Evolutionary conservation across 345 rosid genomes (phyloP).

Genomic region (Ailanthus altissimus): DNA sequence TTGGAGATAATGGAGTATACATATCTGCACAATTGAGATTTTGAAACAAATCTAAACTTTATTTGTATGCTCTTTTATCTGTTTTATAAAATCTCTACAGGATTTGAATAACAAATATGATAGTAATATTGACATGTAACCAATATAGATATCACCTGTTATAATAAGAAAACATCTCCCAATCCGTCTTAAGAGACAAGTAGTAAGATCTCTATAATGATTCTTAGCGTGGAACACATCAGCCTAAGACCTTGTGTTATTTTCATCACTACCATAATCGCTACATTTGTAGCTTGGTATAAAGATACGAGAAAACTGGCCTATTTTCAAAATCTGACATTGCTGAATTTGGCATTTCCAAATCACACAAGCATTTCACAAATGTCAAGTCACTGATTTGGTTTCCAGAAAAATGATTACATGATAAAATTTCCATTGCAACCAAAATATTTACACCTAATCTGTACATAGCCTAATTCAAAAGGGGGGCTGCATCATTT

Average conservation of each 20-base stretch:
- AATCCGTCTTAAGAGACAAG: not conserved
- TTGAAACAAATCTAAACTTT: constrained; percentile 13
- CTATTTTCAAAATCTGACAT: not conserved
- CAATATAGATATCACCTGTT: not conserved
- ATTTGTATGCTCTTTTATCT: not conserved
- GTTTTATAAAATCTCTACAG: too few species aligned
- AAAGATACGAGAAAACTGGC: not conserved
- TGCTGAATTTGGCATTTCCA: not conserved
- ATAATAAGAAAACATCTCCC: not conserved
- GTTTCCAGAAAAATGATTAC: not conserved
- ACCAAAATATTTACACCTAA: too few species aligned
- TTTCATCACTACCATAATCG: too few species aligned
- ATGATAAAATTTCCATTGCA: too few species aligned
- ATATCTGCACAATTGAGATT: constrained; percentile 45
- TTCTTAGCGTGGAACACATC: not conserved
- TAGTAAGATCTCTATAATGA: not conserved
- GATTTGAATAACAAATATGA: not conserved
- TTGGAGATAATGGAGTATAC: constrained; percentile 66
- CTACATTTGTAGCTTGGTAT: too few species aligned
- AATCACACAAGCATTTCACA: not conserved
- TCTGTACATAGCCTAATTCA: too few species aligned
- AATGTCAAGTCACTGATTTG: not conserved
- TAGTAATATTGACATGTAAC: not conserved
- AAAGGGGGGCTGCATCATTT: too few species aligned
- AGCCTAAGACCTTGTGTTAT: too few species aligned